phyloP scores from a whole-genome alignment of 1,284 basidiomycete species.

The Prillingera fragicola region DNA sequence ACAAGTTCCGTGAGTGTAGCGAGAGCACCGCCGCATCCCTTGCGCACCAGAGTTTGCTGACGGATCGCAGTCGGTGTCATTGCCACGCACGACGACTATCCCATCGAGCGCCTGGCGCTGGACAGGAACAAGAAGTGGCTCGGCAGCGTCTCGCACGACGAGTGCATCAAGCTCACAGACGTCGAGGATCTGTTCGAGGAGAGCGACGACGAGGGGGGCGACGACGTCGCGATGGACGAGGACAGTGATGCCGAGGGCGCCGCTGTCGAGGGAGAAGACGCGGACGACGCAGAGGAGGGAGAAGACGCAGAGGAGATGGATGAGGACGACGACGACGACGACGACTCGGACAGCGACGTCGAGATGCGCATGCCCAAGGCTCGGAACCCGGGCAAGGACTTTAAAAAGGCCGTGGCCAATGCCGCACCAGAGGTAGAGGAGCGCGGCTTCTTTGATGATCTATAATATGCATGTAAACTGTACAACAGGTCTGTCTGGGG shows the following conservation, averaged over 20 bases:
- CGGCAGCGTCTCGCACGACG: conserved; percentile 90
- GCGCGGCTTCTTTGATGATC: conserved; percentile 63
- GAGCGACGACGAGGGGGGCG: conserved; percentile 51
- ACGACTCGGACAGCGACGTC: conserved; percentile 16
- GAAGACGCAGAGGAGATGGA: conserved; percentile 14
- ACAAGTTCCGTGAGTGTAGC: conserved; percentile 58
- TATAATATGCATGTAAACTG: conserved; percentile 44
- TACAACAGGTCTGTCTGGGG: conserved; percentile 7
- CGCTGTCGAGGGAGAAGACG: conserved; percentile 13
- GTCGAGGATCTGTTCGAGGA: conserved; percentile 60
- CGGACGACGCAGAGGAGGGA: conserved; percentile 16
- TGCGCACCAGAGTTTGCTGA: neutral
- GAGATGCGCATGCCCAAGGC: conserved; percentile 31
- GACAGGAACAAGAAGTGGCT: conserved; percentile 66
- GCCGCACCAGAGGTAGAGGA: conserved; percentile 51
- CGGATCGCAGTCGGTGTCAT: conserved; percentile 65
- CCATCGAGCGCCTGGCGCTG: conserved; percentile 74
- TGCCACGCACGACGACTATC: conserved; percentile 82
- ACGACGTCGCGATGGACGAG: conserved; percentile 52
- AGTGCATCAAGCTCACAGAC: conserved; percentile 77
- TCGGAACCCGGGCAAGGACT: conserved; percentile 14
- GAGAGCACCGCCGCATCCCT: no score
- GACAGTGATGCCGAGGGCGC: conserved; percentile 22
- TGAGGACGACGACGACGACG: conserved; percentile 25
- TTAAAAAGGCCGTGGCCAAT: conserved; percentile 11